Base-by-base conservation (phyloP, 805 yeast species). In the Spathaspora sp. region DNA sequence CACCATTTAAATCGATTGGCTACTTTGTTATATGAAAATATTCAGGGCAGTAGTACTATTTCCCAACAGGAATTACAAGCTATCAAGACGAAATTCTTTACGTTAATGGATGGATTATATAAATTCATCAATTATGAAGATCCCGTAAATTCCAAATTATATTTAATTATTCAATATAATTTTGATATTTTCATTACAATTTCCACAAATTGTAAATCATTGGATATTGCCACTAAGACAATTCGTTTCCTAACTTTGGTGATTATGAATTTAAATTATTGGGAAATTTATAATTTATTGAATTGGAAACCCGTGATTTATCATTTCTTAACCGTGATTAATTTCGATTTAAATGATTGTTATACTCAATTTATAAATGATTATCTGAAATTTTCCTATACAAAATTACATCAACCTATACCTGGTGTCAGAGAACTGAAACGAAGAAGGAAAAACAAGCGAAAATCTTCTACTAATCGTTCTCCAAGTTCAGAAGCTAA, bases 211-310 rank as follows among this genome's bases (percentile, higher is more conserved):
- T 26, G 20, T 31, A 55, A 58, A 44, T 58, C 60, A 40, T 60
- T 73, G 42, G 69, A 61, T 11, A 54, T 74, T 17, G 63, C 77
- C 7, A 63, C 77, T 1, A 55, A 53, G 42, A 60, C 74, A 3
- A 70, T 73, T 28, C 55, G 76, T 38, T 72, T 70, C 51, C 61
- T 75, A 50, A 72, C 78, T 18, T 60, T 62, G 12, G 60, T 72
- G 1, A 53, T 74, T 17, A 69, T 70, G 75, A 57, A 57, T 40
- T 57, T 72, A 43, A 74, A 74, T 54, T 75, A 75, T 59, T 75
- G 79, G 79, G 78, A 75, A 55, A 54, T 75, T 20, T 73, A 72
- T 59, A 73, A 72, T 47, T 59, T 75, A 39, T 61, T 74, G 16
- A 60, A 63, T 17, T 70, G 75, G 74, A 72, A 73, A 52, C 78